Percentiles rank a stretch among this genome's conserved stretches.
Evolutionary conservation across 1,139 yeast genomes (phyloP).

Genomic region (Suhomyces wounanorum): DNA sequence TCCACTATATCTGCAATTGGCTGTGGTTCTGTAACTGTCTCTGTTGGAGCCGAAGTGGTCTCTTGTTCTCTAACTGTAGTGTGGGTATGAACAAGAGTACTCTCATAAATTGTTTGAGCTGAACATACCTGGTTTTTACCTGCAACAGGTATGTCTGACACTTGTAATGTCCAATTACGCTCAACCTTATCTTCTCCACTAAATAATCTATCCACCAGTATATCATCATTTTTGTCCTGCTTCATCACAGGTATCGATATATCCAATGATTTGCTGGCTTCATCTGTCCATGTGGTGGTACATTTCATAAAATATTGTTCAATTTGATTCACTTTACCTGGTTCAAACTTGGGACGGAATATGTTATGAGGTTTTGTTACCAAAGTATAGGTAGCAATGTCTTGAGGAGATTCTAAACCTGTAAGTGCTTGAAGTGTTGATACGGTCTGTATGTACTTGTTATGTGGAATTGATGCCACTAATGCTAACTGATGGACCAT

Average conservation of each 20-base stretch:
- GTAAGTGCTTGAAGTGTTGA: slow-evolving; percentile 50
- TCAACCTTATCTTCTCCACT: slow-evolving; percentile 30
- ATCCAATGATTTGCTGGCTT: slow-evolving; percentile 25
- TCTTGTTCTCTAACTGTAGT: slow-evolving; percentile 22
- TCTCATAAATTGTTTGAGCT: slow-evolving; percentile 69
- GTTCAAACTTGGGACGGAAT: slow-evolving; percentile 50
- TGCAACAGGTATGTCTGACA: slow-evolving; percentile 84
- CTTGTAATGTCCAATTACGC: slow-evolving; percentile 62
- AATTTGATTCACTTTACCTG: slow-evolving; percentile 53
- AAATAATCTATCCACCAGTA: slow-evolving; percentile 35
- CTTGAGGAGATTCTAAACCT: slow-evolving; percentile 42
- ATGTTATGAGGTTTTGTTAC: slow-evolving; percentile 44
- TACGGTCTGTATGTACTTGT: slow-evolving; percentile 43
- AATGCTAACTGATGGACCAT: slow-evolving; percentile 50
- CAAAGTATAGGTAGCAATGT: slow-evolving; percentile 46
- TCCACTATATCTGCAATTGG: slow-evolving; percentile 2
- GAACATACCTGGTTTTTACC: slow-evolving; percentile 68
- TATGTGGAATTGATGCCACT: slow-evolving; percentile 45
- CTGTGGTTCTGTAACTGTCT: background rate
- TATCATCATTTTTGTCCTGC: slow-evolving; percentile 20
- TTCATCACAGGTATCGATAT: slow-evolving; percentile 30
- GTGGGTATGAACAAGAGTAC: slow-evolving; percentile 56
- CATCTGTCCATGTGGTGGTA: slow-evolving; percentile 44
- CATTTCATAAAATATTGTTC: slow-evolving; percentile 51
- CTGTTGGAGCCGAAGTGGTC: background rate